Base-by-base conservation (phyloP, 192 early-diverging fungal species). In the Coemansia sp. region DNA sequence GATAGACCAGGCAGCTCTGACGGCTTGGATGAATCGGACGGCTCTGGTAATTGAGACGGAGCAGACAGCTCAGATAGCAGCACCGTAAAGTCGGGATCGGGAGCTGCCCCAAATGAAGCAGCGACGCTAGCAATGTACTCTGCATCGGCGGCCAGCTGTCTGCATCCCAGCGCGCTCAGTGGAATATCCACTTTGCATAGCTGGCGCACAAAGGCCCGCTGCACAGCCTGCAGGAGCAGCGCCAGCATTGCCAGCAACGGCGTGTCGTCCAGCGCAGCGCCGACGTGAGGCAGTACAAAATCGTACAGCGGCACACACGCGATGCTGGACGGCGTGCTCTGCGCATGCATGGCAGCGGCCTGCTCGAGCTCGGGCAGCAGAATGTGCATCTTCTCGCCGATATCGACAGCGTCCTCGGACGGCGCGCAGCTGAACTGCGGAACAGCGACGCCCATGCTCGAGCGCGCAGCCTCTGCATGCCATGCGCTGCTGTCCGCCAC, bases 311-410 rank as follows among this genome's bases (percentile, higher is more conserved):
- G 23, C 49, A 51, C 52, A n/a, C n/a, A n/a, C 12, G 35, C 35
- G 12, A 16, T 16, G 11, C 4, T 6, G 9, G n/a, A n/a, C n/a
- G n/a, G n/a, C n/a, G 35, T 16, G 35, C 35, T 56, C 54, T 78
- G 75, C 22, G 43, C 21, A 40, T 78, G 65, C 60, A 78, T 65
- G 19, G 46, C 53, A 12, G 64, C 75, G 1, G 64, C 49, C 56
- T 78, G 75, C 42, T 78, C 75, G 19, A 78, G 75, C 61, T 78
- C 75, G 1, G 75, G 69, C 28, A 78, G 50, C 57, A 78, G 44
- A 23, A 78, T 54, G 38, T 78, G 75, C 58, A 78, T 71, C 50
- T 68, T 67, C 29, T 78, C 75, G 54, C 75, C 75, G 32, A 78
- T 60, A 10, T 78, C 75, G 2, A 78, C 67, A 10, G 65, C 75